Evolutionary conservation across 2,329 filamentous ascomycete genomes (phyloP).

Genomic region (Paracoccidioides brasiliensis): DNA sequence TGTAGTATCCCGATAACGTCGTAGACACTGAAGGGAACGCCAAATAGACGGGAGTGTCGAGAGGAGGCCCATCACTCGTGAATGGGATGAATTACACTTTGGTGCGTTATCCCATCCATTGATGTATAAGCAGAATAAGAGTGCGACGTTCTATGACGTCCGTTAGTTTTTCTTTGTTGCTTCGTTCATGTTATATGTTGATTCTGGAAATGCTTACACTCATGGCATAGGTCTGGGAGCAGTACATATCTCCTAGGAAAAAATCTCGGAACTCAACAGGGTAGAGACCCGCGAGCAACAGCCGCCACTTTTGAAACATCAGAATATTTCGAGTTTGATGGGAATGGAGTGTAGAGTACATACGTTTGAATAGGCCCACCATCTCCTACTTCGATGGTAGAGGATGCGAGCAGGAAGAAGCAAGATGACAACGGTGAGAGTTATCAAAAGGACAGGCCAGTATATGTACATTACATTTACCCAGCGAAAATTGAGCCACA

Average conservation of each 20-base stretch:
- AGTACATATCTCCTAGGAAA: conserved; percentile 95
- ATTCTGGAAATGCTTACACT: conserved; percentile 46
- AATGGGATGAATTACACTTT: conserved; percentile 76
- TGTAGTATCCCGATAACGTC: conserved; percentile 74
- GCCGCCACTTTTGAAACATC: conserved; percentile 52
- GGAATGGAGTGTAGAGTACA: conserved; percentile 23
- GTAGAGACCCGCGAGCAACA: conserved; percentile 73
- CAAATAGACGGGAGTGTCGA: conserved; percentile 71
- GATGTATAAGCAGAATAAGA: conserved; percentile 94
- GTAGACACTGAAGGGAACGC: conserved; percentile 80
- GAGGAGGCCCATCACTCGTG: conserved; percentile 75
- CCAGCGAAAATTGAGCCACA: conserved; percentile 84
- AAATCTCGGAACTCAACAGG: conserved; percentile 96
- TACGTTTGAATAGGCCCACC: conserved; percentile 83
- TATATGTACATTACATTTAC: conserved; percentile 61
- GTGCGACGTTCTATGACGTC: conserved; percentile 59
- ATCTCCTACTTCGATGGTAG: conserved; percentile 63
- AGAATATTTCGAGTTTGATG: conserved; percentile 13
- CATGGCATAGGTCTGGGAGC: conserved; percentile 81
- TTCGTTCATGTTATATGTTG: too few relatives aligned
- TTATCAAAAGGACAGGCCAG: conserved; percentile 71
- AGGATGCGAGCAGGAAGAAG: conserved; percentile 64
- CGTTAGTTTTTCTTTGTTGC: background rate
- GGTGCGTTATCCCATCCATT: conserved; percentile 57
- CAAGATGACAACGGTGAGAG: conserved; percentile 52